Conservation (phyloP, 2,329 filamentous ascomycete genomes). For the Oidium heveae region DNA sequence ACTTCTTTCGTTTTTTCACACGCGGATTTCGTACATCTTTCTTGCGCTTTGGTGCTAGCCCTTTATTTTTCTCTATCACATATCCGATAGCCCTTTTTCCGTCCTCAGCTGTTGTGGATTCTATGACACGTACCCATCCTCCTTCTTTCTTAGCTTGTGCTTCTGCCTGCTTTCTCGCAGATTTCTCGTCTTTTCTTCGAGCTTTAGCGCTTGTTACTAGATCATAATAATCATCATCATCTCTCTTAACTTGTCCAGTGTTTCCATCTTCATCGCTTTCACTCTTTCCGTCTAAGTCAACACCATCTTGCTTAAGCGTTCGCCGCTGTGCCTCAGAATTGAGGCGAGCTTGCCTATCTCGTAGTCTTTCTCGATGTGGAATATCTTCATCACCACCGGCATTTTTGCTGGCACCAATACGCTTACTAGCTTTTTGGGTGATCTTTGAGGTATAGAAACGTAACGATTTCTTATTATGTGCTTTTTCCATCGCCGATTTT, state of each 20-base stretch:
- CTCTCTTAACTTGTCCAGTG: constrained; percentile 15
- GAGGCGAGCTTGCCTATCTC: constrained; percentile 63
- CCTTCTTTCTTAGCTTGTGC: constrained; percentile 32
- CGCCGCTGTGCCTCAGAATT: constrained; percentile 73
- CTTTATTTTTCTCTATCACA: constrained; percentile 94
- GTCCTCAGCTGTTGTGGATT: constrained; percentile 48
- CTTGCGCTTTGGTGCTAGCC: constrained; percentile 64
- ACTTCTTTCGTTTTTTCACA: constrained; percentile 97
- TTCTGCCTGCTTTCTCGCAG: constrained; percentile 27
- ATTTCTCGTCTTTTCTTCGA: constrained; percentile 51
- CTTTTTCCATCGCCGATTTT: constrained; percentile 64
- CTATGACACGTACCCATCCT: constrained; percentile 36
- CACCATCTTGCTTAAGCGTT: constrained; percentile 41
- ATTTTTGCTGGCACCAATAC: constrained; percentile 44
- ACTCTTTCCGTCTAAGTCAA: constrained; percentile 32
- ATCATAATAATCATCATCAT: constrained; percentile 65
- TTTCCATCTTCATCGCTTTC: constrained; percentile 16
- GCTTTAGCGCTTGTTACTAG: constrained; percentile 48
- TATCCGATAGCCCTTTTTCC: constrained; percentile 87
- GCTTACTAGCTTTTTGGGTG: constrained; percentile 77
- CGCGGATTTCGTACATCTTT: constrained; percentile 88
- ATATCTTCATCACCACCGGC: constrained; percentile 61
- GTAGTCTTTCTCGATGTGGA: constrained; percentile 68
- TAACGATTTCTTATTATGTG: constrained; percentile 67
- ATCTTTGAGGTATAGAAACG: constrained; percentile 98